phyloP scores from a whole-genome alignment of 495 filamentous ascomycete genomes.

The Aspergillus cavernicola region DNA sequence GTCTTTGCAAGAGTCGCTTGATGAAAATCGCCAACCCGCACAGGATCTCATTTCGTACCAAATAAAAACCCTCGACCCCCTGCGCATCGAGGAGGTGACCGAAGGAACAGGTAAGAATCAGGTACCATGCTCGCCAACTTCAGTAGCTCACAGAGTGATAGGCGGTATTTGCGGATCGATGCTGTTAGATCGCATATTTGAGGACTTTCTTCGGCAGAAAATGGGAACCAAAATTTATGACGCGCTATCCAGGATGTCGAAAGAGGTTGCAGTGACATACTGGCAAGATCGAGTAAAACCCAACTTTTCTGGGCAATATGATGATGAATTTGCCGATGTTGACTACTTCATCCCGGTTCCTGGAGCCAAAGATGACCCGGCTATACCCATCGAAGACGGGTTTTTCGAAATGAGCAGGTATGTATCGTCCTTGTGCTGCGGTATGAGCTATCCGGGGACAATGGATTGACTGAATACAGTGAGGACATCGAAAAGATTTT shows the following conservation, averaged over 20 bases:
- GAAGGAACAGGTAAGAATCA: slow-evolving; percentile 23
- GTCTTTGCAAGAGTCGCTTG: neutral
- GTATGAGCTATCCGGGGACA: too few species aligned
- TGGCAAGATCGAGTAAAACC: slow-evolving; percentile 30
- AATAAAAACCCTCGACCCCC: slow-evolving; percentile 10
- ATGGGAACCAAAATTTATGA: slow-evolving; percentile 18
- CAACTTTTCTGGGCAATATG: neutral
- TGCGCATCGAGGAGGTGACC: slow-evolving; percentile 16
- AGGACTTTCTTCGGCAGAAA: slow-evolving; percentile 34
- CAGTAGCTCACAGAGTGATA: too few species aligned
- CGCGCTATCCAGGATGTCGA: slow-evolving; percentile 6
- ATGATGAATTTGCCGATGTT: slow-evolving; percentile 12
- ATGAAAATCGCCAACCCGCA: neutral
- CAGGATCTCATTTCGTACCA: slow-evolving; percentile 48
- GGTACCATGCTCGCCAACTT: too few species aligned
- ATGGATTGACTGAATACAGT: slow-evolving; percentile 14
- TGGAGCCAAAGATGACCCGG: slow-evolving; percentile 15
- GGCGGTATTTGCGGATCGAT: slow-evolving; percentile 56
- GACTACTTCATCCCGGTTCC: slow-evolving; percentile 21
- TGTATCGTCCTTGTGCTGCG: too few species aligned
- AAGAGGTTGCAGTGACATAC: slow-evolving; percentile 7
- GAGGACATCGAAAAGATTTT: slow-evolving; percentile 49
- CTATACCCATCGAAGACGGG: slow-evolving; percentile 11
- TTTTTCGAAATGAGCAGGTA: slow-evolving; percentile 20
- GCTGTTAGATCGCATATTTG: slow-evolving; percentile 50